Conservation (phyloP, 2,329 filamentous ascomycete genomes). For the Chaetomium globosum region DNA sequence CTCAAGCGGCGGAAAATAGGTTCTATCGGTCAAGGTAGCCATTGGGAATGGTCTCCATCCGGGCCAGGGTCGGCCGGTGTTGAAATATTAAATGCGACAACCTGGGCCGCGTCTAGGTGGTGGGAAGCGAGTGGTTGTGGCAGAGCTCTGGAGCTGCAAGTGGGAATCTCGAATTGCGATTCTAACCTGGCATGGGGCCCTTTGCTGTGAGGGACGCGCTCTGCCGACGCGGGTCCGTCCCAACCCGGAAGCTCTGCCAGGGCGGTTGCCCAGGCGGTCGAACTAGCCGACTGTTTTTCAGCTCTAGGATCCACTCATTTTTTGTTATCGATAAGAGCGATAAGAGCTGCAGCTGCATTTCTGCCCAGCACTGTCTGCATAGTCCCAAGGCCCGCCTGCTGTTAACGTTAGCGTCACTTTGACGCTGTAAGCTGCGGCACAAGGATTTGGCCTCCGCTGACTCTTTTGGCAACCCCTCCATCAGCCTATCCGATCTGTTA, state of each 20-base stretch:
- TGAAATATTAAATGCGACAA: slow-evolving; percentile 22
- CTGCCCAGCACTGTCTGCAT: not conserved
- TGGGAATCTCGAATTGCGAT: slow-evolving; percentile 3
- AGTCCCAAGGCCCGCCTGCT: not conserved
- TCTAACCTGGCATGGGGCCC: not conserved
- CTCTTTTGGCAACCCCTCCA: slow-evolving; percentile 9
- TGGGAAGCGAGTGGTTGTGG: slow-evolving; percentile 17
- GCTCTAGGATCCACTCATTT: slow-evolving; percentile 7
- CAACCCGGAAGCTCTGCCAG: slow-evolving; percentile 13
- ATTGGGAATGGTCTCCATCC: slow-evolving; percentile 62
- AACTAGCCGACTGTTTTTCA: slow-evolving; percentile 19
- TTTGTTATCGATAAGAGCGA: slow-evolving; percentile 29
- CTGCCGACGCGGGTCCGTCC: slow-evolving; percentile 21
- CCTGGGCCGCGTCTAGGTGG: slow-evolving; percentile 17
- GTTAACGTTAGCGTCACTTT: not conserved
- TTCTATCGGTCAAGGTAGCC: slow-evolving; percentile 69
- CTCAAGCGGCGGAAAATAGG: slow-evolving; percentile 83
- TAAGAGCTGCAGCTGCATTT: slow-evolving; percentile 19
- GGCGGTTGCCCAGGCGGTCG: slow-evolving; percentile 20
- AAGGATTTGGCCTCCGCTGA: slow-evolving; percentile 8
- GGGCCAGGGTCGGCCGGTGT: slow-evolving; percentile 26
- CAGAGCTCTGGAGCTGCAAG: not conserved
- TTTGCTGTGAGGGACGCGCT: slow-evolving; percentile 17
- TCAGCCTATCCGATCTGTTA: slow-evolving; percentile 13
- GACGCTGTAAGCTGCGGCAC: not conserved